phyloP scores from a whole-genome alignment of 2,329 filamentous ascomycete genomes.

The Alternaria brassicicola region DNA sequence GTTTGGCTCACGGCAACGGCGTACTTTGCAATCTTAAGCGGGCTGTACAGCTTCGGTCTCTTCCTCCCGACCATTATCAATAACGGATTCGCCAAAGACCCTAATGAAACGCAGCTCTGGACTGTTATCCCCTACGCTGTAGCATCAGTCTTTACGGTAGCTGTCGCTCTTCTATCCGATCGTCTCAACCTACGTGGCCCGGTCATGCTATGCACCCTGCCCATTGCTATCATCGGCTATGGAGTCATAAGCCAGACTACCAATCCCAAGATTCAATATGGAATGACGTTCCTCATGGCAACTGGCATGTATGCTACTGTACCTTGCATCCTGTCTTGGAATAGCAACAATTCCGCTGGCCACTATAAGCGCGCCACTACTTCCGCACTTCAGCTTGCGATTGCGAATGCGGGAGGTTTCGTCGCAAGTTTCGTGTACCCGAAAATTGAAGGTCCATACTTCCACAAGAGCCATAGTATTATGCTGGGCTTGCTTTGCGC shows the following conservation, averaged over 20 bases:
- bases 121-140: slow-evolving; percentile 69
- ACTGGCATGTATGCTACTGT: slow-evolving; percentile 68
- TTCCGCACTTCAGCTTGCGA: slow-evolving; percentile 67
- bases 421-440: slow-evolving; percentile 70
- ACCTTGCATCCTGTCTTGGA: slow-evolving; percentile 68
- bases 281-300: slow-evolving; percentile 72
- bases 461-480: slow-evolving; percentile 66
- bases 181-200: slow-evolving; percentile 64
- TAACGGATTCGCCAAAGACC: slow-evolving; percentile 59
- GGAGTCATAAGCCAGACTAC: slow-evolving; percentile 65
- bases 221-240: slow-evolving; percentile 69
- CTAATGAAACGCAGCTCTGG: slow-evolving; percentile 67
- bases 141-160: slow-evolving; percentile 59
- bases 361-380: slow-evolving; percentile 75
- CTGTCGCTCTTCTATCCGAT: slow-evolving; percentile 65
- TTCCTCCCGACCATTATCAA: slow-evolving; percentile 71
- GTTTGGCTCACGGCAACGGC: slow-evolving; percentile 68
- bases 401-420: slow-evolving; percentile 71
- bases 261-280: slow-evolving; percentile 62
- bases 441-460: slow-evolving; percentile 61
- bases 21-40: slow-evolving; percentile 65
- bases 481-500: slow-evolving; percentile 65
- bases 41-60: slow-evolving; percentile 68
- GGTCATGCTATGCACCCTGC: slow-evolving; percentile 67
- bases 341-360: slow-evolving; percentile 70